A percentile compares a stretch with the other conserved stretches of the same genome.
phyloP scores from a whole-genome alignment of 1,284 basidiomycete species.

The Ceratobasidium sp. region DNA sequence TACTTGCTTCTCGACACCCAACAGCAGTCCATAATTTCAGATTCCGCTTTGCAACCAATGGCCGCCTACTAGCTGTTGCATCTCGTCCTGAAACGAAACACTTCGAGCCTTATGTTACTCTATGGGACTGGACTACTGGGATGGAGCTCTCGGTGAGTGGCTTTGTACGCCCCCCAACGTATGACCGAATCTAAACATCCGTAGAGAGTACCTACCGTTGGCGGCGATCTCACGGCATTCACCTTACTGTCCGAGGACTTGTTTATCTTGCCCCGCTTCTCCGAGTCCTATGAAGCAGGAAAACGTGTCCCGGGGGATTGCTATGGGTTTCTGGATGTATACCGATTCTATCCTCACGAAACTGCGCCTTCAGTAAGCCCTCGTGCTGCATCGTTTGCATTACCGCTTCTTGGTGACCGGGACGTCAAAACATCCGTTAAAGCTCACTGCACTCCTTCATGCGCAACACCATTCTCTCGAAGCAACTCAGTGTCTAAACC shows the following conservation, averaged over 20 bases:
- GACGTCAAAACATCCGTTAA: conserved; percentile 9
- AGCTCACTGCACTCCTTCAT: not conserved
- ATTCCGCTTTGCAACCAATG: conserved; percentile 10
- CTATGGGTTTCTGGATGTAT: conserved; percentile 17
- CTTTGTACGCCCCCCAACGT: not conserved
- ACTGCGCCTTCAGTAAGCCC: not conserved
- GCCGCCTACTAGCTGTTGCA: conserved; percentile 11
- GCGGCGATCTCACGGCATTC: conserved; percentile 13
- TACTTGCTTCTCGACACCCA: conserved; percentile 17
- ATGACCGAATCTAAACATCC: not conserved
- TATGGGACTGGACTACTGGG: conserved; percentile 39
- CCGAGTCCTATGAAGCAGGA: not conserved
- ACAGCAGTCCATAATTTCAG: not conserved
- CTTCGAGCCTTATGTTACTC: not conserved
- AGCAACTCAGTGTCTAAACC: not conserved
- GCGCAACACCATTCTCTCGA: not conserved
- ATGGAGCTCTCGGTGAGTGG: conserved; percentile 16
- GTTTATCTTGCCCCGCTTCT: conserved; percentile 11
- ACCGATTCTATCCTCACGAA: conserved; percentile 1
- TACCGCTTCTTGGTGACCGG: conserved; percentile 1
- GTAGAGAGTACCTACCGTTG: not conserved
- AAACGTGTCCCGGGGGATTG: conserved; percentile 1
- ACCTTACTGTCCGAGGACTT: conserved; percentile 18
- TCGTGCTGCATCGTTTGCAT: conserved; percentile 6
- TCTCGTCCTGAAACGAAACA: not conserved